Conservation (phyloP, 768 basidiomycete genomes). For the Termitomyces sp. region DNA sequence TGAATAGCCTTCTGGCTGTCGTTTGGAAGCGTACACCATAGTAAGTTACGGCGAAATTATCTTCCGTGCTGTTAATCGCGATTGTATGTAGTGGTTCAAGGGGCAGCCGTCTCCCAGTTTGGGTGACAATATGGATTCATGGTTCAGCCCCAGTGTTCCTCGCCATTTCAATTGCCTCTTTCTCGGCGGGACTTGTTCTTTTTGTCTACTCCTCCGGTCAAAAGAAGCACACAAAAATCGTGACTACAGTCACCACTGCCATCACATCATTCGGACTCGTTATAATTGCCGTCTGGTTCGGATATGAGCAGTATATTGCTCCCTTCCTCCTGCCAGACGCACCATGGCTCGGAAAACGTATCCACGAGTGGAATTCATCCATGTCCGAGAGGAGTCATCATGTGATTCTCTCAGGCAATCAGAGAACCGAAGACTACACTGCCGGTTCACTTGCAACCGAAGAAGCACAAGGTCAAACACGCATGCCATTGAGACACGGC, state of each 20-base stretch:
- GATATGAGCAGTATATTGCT: constrained; percentile 14
- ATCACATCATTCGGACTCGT: constrained; percentile 13
- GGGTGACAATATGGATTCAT: constrained; percentile 16
- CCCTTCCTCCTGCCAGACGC: constrained; percentile 7
- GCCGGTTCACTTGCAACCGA: neutral
- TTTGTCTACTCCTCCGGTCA: constrained; percentile 13
- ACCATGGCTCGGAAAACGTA: neutral
- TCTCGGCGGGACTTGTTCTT: constrained; percentile 12
- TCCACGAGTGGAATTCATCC: constrained; percentile 1
- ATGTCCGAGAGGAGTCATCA: neutral
- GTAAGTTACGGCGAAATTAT: constrained; percentile 10
- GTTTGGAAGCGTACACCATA: constrained; percentile 20
- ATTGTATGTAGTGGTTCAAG: constrained; percentile 11
- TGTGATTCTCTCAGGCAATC: neutral
- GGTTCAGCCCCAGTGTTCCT: constrained; percentile 14
- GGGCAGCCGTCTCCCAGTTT: constrained; percentile 11
- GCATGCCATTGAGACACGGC: neutral
- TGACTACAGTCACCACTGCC: constrained; percentile 11
- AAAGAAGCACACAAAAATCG: constrained; percentile 6
- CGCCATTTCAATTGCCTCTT: constrained; percentile 12
- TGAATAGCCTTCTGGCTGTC: constrained; percentile 20
- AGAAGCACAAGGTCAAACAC: neutral
- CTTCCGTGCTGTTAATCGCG: neutral
- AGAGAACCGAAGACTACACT: constrained; percentile 6
- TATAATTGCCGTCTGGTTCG: constrained; percentile 9